Percentiles rank a stretch among this genome's conserved stretches.
Evolutionary conservation across 352 stramenopile genomes (phyloP).

Genomic region (Phytophthora tubulina): DNA sequence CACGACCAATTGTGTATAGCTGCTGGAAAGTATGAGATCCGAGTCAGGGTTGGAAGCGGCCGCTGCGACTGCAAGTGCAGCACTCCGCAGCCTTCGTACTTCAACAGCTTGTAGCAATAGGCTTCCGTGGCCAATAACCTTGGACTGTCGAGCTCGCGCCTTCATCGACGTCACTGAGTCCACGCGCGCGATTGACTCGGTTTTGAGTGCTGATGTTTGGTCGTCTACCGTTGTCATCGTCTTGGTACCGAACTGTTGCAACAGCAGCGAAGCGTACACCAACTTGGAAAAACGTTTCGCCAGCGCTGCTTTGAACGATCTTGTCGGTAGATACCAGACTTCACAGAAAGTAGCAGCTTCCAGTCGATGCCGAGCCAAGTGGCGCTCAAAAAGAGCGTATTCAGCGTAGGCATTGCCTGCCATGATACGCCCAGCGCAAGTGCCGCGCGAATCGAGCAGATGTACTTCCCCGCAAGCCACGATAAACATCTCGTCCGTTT

Average conservation of each 20-base stretch:
- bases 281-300: conserved; percentile 68
- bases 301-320: conserved; percentile 54
- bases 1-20: conserved; percentile 6
- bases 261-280: conserved; percentile 56
- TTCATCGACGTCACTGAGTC: conserved; percentile 56
- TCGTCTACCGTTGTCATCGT: not conserved
- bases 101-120: conserved; percentile 42
- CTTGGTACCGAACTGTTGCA: conserved; percentile 42
- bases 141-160: conserved; percentile 37
- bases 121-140: conserved; percentile 47
- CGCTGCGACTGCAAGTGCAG: conserved; percentile 16
- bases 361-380: conserved; percentile 41
- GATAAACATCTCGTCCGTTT: conserved; percentile 68
- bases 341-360: conserved; percentile 61
- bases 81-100: conserved; percentile 26
- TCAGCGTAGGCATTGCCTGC: conserved; percentile 55
- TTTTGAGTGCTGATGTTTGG: not conserved
- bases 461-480: conserved; percentile 55
- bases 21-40: conserved; percentile 15
- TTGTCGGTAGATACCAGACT: conserved; percentile 50
- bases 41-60: conserved; percentile 1
- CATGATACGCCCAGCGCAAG: conserved; percentile 36
- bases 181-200: conserved; percentile 10
- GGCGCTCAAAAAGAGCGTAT: conserved; percentile 58
- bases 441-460: conserved; percentile 37